phyloP scores from a whole-genome alignment of 2,329 filamentous ascomycete species.

The Podosphaera fusca region DNA sequence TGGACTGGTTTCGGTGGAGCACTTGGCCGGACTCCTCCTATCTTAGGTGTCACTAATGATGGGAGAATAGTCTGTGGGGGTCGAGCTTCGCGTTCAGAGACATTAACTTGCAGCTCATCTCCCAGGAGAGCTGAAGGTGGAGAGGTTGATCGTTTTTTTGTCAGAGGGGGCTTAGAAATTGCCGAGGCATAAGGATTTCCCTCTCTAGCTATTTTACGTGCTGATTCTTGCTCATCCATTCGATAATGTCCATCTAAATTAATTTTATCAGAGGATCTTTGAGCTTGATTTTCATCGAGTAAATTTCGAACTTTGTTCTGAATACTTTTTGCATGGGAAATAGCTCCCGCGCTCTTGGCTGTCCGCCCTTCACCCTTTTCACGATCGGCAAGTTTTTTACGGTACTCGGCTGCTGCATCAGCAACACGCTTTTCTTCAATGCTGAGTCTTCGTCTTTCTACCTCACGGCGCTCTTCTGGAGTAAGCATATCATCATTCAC shows the following conservation, averaged over 20 bases:
- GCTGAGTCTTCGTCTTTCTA: conserved; percentile 58
- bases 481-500: conserved; percentile 49
- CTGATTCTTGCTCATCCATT: conserved; percentile 37
- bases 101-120: background rate
- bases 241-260: conserved; percentile 81
- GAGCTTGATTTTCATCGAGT: conserved; percentile 51
- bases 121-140: background rate
- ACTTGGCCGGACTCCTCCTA: conserved; percentile 21
- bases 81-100: conserved; percentile 1
- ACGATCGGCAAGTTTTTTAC: conserved; percentile 44
- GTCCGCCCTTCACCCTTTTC: conserved; percentile 20
- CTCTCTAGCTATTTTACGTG: conserved; percentile 1
- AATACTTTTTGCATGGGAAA: conserved; percentile 56
- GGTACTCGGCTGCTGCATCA: conserved; percentile 71
- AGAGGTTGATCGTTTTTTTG: background rate
- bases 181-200: conserved; percentile 13
- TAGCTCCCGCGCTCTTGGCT: conserved; percentile 32
- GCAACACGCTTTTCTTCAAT: conserved; percentile 83
- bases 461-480: conserved; percentile 72
- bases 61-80: conserved; percentile 6
- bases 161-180: conserved; percentile 4
- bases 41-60: conserved; percentile 13
- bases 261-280: conserved; percentile 27
- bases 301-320: conserved; percentile 77
- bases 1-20: conserved; percentile 39